Base-by-base conservation (phyloP, 768 basidiomycete genomes). In the Podaxis rugospora region DNA sequence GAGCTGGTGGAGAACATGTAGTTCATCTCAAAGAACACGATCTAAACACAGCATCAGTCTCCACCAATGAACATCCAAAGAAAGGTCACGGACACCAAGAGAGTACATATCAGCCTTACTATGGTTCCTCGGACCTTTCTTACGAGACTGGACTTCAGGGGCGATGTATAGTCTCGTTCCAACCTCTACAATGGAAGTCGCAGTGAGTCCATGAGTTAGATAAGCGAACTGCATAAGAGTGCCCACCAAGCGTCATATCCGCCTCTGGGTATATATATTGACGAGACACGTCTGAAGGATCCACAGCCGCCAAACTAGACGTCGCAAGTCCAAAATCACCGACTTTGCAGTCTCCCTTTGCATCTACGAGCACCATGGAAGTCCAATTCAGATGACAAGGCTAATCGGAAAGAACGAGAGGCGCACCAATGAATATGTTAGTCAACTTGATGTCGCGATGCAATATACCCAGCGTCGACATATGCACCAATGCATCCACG, bases 11-110 rank as follows among this genome's bases (percentile, higher is more conserved):
- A 76, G 74, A 97, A 93, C 16, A 76, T 67, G 72, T 88, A 92
- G 71, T 93, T 95, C 94, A 97, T 96, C 76, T 98, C 95, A 68
- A 98, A 97, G 74, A 97, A 97, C 13, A 97, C 95, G 65, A 98
- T 87, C 92, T 95, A 61, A 40, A 27, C 47, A 59, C 3, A 46
- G 57, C 5, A 51, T 57, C 21, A 63, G 21, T 44, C 18, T 28
- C 16, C 28, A 14, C 13, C 14, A 3, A 10, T 18, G 40, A n/a
- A 9, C 18, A 9, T 44, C 18, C 18, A 37, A 46, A 21, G 13
- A 57, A 16, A 11, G 14, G 21, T 10, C 7, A 78, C 87, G 55
- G 69, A 93, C 93, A 23, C 95, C 95, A 9, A 96, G 82, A 71
- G 93, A 94, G 70, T 95, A 98, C 83, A 98, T 88, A 67, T 98